Evolutionary conservation across 1,284 basidiomycete genomes (phyloP).

Genomic region (Ceratorhiza oryzae-sativae): DNA sequence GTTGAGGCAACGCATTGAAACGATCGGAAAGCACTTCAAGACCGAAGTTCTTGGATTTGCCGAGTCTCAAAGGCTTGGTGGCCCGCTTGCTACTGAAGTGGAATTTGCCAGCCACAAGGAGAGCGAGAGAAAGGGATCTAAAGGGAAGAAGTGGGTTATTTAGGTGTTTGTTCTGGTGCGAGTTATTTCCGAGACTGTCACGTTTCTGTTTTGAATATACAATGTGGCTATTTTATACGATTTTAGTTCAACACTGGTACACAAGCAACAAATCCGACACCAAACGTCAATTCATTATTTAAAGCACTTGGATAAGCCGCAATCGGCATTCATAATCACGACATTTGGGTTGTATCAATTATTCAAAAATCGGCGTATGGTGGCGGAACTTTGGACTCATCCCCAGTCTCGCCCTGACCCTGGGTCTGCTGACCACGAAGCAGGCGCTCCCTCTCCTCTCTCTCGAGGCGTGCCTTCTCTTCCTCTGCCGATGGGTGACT

Average conservation of each 20-base stretch:
- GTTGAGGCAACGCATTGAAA: slow-evolving; percentile 74
- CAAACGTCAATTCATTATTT: slow-evolving; percentile 6
- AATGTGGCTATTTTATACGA: slow-evolving; percentile 22
- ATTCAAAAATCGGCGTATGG: slow-evolving; percentile 35
- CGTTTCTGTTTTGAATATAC: slow-evolving; percentile 30
- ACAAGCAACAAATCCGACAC: not conserved
- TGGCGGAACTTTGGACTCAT: slow-evolving; percentile 42
- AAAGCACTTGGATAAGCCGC: slow-evolving; percentile 4
- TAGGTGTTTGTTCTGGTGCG: slow-evolving; percentile 50
- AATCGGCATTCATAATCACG: slow-evolving; percentile 20
- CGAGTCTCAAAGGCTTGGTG: slow-evolving; percentile 76
- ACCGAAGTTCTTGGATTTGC: slow-evolving; percentile 82
- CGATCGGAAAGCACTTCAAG: slow-evolving; percentile 88
- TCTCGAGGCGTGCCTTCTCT: slow-evolving; percentile 41
- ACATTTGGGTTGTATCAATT: not conserved
- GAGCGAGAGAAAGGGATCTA: slow-evolving; percentile 92
- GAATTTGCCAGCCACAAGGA: slow-evolving; percentile 95
- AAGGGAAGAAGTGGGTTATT: slow-evolving; percentile 78
- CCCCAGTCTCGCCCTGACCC: slow-evolving; percentile 36
- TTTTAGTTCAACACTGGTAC: not conserved
- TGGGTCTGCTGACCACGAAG: slow-evolving; percentile 27
- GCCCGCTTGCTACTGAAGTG: slow-evolving; percentile 88
- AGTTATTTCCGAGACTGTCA: slow-evolving; percentile 45
- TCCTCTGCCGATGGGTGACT: slow-evolving; percentile 53
- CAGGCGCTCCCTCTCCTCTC: slow-evolving; percentile 38